A percentile compares a stretch with the other conserved stretches of the same genome.
Evolutionary conservation across 768 basidiomycete genomes (phyloP).

Genomic region (Tylopilus felleus): DNA sequence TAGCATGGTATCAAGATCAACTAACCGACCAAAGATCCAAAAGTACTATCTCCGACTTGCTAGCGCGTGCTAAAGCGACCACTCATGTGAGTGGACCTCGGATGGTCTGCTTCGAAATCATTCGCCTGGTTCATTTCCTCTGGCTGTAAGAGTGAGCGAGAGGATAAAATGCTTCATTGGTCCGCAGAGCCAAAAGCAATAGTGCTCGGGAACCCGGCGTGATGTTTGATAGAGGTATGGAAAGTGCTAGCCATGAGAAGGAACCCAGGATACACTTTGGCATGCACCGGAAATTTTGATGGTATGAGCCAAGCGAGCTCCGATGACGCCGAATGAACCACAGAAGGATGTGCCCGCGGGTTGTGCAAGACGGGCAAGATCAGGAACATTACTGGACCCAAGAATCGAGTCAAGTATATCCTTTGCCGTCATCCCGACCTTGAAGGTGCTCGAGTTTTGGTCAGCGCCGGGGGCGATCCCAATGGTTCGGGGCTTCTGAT

Average conservation of each 20-base stretch:
- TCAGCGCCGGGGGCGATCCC: slow-evolving; percentile 31
- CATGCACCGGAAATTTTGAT: slow-evolving; percentile 17
- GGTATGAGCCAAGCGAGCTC: slow-evolving; percentile 21
- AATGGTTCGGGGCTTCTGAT: slow-evolving; percentile 24
- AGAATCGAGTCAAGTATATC: slow-evolving; percentile 30
- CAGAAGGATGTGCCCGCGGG: slow-evolving; percentile 23
- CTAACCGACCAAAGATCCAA: neutral
- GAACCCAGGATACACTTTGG: slow-evolving; percentile 19
- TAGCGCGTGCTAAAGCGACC: neutral
- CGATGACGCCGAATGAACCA: slow-evolving; percentile 25
- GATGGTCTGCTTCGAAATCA: neutral
- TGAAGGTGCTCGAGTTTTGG: neutral
- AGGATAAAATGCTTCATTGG: neutral
- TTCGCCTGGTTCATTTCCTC: neutral
- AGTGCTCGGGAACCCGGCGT: neutral
- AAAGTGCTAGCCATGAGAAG: slow-evolving; percentile 17
- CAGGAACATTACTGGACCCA: slow-evolving; percentile 6
- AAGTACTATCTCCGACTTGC: neutral
- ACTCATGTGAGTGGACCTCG: neutral
- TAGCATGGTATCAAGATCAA: neutral
- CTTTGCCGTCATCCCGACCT: slow-evolving; percentile 18
- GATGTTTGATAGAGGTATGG: neutral
- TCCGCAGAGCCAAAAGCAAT: neutral
- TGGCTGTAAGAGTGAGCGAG: neutral
- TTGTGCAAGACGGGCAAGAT: slow-evolving; percentile 3